phyloP scores from a whole-genome alignment of 1,139 yeast genomes.

The Pichia sp. region DNA sequence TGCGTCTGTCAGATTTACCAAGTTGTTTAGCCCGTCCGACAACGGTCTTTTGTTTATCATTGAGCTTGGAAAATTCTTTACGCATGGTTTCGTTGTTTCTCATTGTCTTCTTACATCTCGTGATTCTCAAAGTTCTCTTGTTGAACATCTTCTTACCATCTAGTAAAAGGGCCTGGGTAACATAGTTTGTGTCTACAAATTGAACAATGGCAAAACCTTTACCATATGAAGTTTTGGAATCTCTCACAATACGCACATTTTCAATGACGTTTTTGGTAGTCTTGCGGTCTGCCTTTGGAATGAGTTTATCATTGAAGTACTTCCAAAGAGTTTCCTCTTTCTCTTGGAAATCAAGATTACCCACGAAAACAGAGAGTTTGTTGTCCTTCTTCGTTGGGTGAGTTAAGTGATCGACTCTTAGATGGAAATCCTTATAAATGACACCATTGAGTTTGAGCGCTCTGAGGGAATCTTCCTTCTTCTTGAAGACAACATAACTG shows the following conservation, averaged over 20 bases:
- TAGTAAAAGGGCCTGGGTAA: constrained; percentile 73
- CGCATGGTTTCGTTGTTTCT: constrained; percentile 18
- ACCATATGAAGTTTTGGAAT: constrained; percentile 88
- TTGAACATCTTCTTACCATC: constrained; percentile 58
- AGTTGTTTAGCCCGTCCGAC: constrained; percentile 74
- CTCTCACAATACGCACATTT: constrained; percentile 81
- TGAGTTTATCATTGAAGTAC: constrained; percentile 48
- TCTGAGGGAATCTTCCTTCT: constrained; percentile 43
- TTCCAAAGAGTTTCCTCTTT: constrained; percentile 85
- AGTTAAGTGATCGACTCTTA: constrained; percentile 86
- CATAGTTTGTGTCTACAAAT: constrained; percentile 73
- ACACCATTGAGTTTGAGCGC: constrained; percentile 56
- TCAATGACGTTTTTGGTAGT: constrained; percentile 42
- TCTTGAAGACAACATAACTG: constrained; percentile 74
- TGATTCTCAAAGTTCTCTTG: constrained; percentile 64
- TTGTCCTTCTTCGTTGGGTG: constrained; percentile 87
- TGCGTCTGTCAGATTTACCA: constrained; percentile 74
- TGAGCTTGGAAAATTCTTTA: constrained; percentile 30
- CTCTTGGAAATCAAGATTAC: constrained; percentile 90
- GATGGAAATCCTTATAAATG: constrained; percentile 62
- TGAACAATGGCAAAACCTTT: constrained; percentile 97
- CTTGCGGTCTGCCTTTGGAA: constrained; percentile 35
- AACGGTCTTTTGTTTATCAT: constrained; percentile 64
- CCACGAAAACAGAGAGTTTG: constrained; percentile 82
- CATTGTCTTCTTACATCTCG: constrained; percentile 58